These are phyloP conservation scores for Lactarius vividus DNA, from an alignment of 768 basidiomycete genomes.

Conservation along the genomic window DNA sequence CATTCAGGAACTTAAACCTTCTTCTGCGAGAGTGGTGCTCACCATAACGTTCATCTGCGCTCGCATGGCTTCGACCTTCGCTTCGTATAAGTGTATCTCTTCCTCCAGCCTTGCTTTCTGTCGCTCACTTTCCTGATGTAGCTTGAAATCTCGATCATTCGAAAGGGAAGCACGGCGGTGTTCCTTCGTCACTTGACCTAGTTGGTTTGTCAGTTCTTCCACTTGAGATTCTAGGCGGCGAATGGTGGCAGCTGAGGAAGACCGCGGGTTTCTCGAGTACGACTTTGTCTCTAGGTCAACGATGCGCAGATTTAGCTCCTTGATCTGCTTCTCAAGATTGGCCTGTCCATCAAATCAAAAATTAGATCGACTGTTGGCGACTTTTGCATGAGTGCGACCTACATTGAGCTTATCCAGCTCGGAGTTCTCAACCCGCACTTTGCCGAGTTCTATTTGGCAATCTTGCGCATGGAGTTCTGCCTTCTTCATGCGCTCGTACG, in stretches of 20 bases:
- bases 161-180: conserved; percentile 37
- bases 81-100: conserved; percentile 58
- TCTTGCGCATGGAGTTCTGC: conserved; percentile 75
- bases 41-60: conserved; percentile 62
- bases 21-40: conserved; percentile 31
- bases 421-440: conserved; percentile 76
- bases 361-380: conserved; percentile 1
- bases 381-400: conserved; percentile 30
- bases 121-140: conserved; percentile 56
- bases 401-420: conserved; percentile 78
- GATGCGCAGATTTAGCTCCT: conserved; percentile 78
- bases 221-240: conserved; percentile 66
- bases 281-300: conserved; percentile 81
- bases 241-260: conserved; percentile 39
- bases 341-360: conserved; percentile 47
- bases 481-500: conserved; percentile 77
- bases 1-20: background rate
- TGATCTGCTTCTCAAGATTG: conserved; percentile 78
- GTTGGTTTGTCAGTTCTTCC: conserved; percentile 66
- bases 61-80: conserved; percentile 55
- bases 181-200: conserved; percentile 51
- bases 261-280: conserved; percentile 50
- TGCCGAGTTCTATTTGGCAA: conserved; percentile 72
- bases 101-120: conserved; percentile 62
- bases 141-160: conserved; percentile 51